Conservation (phyloP, 768 basidiomycete species). For the Boletus tomentosulus region DNA sequence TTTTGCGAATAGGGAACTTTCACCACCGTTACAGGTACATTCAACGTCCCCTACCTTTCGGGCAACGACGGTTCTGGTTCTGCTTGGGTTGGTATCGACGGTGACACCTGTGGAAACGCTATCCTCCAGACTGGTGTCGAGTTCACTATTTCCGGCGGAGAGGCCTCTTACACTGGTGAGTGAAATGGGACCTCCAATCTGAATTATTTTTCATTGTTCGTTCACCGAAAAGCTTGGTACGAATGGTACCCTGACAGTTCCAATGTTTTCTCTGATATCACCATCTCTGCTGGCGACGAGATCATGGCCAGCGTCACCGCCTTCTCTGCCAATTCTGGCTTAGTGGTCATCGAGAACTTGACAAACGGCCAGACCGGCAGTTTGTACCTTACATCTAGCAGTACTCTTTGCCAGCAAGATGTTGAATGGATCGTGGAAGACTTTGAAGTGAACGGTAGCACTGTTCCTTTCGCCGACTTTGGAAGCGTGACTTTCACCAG, state of each 20-base stretch:
- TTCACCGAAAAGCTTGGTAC: slow-evolving; percentile 17
- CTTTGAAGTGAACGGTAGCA: background rate
- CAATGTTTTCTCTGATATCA: background rate
- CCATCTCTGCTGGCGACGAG: slow-evolving; percentile 15
- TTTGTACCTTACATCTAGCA: slow-evolving; percentile 5
- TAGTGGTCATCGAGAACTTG: slow-evolving; percentile 16
- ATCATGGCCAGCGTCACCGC: slow-evolving; percentile 16
- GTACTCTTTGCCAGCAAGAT: slow-evolving; percentile 13
- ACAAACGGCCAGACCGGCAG: slow-evolving; percentile 8
- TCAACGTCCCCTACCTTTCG: slow-evolving; percentile 17
- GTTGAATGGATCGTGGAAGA: slow-evolving; percentile 27
- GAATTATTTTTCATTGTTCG: background rate
- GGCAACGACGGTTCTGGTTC: slow-evolving; percentile 11
- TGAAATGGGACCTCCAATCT: background rate
- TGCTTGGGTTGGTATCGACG: slow-evolving; percentile 26
- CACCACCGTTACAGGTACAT: slow-evolving; percentile 15
- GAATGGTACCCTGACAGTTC: slow-evolving; percentile 18
- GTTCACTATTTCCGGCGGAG: slow-evolving; percentile 1
- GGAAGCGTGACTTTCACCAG: slow-evolving; percentile 16
- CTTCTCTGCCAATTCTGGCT: slow-evolving; percentile 17
- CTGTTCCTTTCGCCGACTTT: slow-evolving; percentile 17
- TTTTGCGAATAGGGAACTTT: slow-evolving; percentile 17
- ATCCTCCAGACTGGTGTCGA: slow-evolving; percentile 21
- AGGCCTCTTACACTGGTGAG: slow-evolving; percentile 13
- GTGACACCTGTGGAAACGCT: slow-evolving; percentile 7